phyloP scores from a whole-genome alignment of 148 eudicot species.

The Rhododendron ovatum region DNA sequence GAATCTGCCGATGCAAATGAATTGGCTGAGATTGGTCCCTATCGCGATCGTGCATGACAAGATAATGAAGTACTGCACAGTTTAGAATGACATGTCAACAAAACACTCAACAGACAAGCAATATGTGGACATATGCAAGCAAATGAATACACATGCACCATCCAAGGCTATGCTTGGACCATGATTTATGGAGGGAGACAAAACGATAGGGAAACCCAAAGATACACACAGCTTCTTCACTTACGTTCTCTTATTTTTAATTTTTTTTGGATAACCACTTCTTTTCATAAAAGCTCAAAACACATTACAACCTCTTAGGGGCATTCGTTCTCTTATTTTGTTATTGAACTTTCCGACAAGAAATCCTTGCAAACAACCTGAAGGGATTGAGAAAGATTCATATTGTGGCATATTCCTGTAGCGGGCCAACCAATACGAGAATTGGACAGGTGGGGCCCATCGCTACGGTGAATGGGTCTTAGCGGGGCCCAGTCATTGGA shows the following conservation, averaged over 20 bases:
- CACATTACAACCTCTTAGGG: too few relatives aligned
- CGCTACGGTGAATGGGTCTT: neutral
- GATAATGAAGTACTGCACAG: constrained; percentile 32
- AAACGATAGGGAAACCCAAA: neutral
- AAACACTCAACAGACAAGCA: neutral
- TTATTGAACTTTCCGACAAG: neutral
- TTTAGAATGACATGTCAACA: neutral
- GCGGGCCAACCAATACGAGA: neutral
- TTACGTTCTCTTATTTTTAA: too few relatives aligned
- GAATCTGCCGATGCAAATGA: constrained; percentile 62
- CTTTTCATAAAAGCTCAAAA: too few relatives aligned
- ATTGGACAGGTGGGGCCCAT: neutral
- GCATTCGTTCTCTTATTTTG: too few relatives aligned
- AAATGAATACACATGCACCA: neutral
- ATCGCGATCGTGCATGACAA: constrained; percentile 43
- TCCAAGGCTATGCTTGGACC: too few relatives aligned
- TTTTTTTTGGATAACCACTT: too few relatives aligned
- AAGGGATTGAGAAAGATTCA: neutral
- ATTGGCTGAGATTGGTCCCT: constrained; percentile 57
- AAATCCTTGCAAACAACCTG: neutral
- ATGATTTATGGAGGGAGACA: neutral
- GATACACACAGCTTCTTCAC: neutral
- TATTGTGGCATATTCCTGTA: neutral
- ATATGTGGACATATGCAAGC: neutral
- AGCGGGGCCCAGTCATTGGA: neutral